These are phyloP conservation scores for Dryas integrifolia DNA, from an alignment of 331 rosid species.

Conservation along the genomic window DNA sequence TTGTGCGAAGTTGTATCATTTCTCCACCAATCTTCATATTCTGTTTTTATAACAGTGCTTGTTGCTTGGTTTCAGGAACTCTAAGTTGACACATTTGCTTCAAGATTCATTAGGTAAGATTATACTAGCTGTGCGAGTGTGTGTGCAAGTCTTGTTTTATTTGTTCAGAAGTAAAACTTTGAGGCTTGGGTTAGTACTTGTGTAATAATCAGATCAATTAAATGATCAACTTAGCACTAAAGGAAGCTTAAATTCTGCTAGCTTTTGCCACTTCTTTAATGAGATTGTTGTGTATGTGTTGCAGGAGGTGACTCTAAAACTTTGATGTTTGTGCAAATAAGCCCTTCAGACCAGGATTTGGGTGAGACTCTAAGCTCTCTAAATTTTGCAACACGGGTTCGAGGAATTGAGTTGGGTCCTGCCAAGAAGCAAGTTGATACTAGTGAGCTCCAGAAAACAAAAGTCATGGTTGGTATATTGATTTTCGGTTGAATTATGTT, in stretches of 20 bases:
- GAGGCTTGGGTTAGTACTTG: slow-evolving; percentile 4
- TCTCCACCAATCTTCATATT: slow-evolving; percentile 8
- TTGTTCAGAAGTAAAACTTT: slow-evolving; percentile 14
- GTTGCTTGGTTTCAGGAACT: slow-evolving; percentile 63
- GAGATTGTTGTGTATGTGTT: slow-evolving; percentile 9
- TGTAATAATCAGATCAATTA: neutral
- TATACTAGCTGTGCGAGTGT: slow-evolving; percentile 3
- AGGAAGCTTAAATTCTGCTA: slow-evolving; percentile 8
- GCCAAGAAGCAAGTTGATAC: slow-evolving; percentile 78
- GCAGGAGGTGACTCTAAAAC: slow-evolving; percentile 89
- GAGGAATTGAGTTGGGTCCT: slow-evolving; percentile 86
- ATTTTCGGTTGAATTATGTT: slow-evolving; percentile 15
- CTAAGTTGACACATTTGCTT: slow-evolving; percentile 90
- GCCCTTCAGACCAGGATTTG: slow-evolving; percentile 82
- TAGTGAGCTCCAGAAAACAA: slow-evolving; percentile 65
- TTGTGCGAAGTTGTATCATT: slow-evolving; percentile 15
- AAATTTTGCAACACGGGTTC: slow-evolving; percentile 82
- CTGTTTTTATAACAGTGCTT: slow-evolving; percentile 12
- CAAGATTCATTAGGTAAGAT: slow-evolving; percentile 84
- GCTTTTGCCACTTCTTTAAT: neutral
- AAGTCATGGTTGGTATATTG: slow-evolving; percentile 54
- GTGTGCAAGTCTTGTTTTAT: neutral
- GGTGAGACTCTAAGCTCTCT: slow-evolving; percentile 84
- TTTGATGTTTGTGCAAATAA: slow-evolving; percentile 84
- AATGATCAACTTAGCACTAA: neutral